Conservation (phyloP, 2,329 filamentous ascomycete species). For the Chlorencoelia australis region DNA sequence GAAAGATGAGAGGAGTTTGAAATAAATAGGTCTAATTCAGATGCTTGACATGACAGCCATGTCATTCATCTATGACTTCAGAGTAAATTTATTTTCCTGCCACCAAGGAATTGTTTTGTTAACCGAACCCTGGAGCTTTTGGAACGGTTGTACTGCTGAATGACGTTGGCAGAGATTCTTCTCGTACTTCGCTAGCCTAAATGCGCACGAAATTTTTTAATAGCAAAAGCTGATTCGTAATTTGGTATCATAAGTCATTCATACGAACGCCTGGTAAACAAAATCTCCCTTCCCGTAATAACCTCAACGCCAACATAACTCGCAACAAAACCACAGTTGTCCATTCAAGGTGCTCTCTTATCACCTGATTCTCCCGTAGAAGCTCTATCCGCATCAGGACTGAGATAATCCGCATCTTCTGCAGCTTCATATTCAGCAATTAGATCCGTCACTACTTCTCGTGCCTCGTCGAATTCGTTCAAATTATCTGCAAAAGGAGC, state of each 20-base stretch:
- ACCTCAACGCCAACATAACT: constrained; percentile 2
- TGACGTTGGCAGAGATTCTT: too few species aligned
- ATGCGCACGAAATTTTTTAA: too few species aligned
- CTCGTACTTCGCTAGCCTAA: too few species aligned
- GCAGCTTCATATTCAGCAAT: constrained; percentile 95
- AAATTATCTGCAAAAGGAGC: constrained; percentile 86
- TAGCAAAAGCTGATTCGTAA: constrained; percentile 4
- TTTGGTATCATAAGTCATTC: constrained; percentile 25
- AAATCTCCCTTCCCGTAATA: background rate
- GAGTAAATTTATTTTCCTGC: too few species aligned
- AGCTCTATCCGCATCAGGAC: constrained; percentile 37
- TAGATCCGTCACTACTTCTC: constrained; percentile 81
- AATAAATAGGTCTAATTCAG: too few species aligned
- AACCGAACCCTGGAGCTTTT: too few species aligned
- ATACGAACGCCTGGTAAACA: constrained; percentile 13
- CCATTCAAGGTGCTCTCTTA: constrained; percentile 18
- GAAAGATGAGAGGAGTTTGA: too few species aligned
- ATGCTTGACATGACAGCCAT: too few species aligned
- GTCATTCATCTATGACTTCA: too few species aligned
- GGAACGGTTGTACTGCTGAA: too few species aligned
- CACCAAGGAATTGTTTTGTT: too few species aligned
- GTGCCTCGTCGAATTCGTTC: constrained; percentile 89
- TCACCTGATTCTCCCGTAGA: constrained; percentile 22
- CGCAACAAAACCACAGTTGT: constrained; percentile 2
- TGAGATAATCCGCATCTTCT: constrained; percentile 82